These are phyloP conservation scores for Lipomyces orientalis DNA, from an alignment of 805 yeast genomes.

Conservation along the genomic window DNA sequence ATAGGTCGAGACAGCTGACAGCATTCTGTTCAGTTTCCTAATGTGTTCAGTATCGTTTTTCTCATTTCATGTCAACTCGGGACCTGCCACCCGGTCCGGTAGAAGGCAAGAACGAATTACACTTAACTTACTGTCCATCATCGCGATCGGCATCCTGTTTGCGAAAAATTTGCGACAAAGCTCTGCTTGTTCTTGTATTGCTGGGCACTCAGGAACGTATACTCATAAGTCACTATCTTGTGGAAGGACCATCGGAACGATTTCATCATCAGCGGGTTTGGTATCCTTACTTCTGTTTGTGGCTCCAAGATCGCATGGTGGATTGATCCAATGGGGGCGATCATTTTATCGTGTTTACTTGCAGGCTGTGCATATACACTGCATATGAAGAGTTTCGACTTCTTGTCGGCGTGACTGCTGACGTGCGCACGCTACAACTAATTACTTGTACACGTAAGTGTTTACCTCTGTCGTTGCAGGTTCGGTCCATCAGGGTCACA, in stretches of 20 bases:
- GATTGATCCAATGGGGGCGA: conserved; percentile 67
- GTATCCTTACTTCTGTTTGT: conserved; percentile 38
- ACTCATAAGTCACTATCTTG: conserved; percentile 22
- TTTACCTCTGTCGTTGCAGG: background rate
- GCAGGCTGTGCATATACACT: conserved; percentile 57
- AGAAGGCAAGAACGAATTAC: conserved; percentile 7
- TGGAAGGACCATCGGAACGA: conserved; percentile 33
- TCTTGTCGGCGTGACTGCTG: conserved; percentile 65
- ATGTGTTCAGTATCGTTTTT: conserved; percentile 28
- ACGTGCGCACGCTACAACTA: conserved; percentile 57
- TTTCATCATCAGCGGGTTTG: conserved; percentile 27
- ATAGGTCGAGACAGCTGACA: conserved; percentile 28
- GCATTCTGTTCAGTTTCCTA: conserved; percentile 22
- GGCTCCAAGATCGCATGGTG: conserved; percentile 49
- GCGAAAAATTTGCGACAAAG: conserved; percentile 26
- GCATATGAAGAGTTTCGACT: conserved; percentile 65
- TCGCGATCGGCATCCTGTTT: conserved; percentile 23
- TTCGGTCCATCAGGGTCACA: background rate
- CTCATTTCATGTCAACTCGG: conserved; percentile 22
- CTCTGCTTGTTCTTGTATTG: conserved; percentile 24
- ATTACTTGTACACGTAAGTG: conserved; percentile 53
- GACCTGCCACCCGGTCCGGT: conserved; percentile 6
- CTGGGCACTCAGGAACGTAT: conserved; percentile 18
- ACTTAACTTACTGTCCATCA: conserved; percentile 22
- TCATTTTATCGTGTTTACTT: conserved; percentile 57